Evolutionary conservation across 805 yeast genomes (phyloP).

Genomic region (Wickerhamiella bombiphila): DNA sequence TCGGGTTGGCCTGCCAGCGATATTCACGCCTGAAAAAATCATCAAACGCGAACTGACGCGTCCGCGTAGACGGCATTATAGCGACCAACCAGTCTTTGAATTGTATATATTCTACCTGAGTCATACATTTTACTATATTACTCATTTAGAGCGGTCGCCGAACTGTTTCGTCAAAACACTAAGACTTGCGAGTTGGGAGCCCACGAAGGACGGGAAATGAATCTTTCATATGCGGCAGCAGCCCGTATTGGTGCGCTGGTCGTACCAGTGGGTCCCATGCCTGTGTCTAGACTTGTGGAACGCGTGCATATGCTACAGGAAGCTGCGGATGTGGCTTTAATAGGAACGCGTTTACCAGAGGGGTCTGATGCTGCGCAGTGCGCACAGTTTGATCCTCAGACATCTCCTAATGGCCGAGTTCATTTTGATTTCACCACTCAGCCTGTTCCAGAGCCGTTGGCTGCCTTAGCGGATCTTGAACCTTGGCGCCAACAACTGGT

Average conservation of each 20-base stretch:
- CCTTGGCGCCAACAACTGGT: conserved; percentile 65
- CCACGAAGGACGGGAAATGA: conserved; percentile 10
- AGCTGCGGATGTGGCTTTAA: conserved; percentile 50
- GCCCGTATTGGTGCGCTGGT: conserved; percentile 51
- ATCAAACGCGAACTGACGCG: conserved; percentile 53
- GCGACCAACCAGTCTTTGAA: no score
- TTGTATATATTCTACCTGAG: no score
- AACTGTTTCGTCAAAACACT: no score
- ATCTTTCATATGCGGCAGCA: conserved; percentile 39
- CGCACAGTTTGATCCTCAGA: conserved; percentile 62
- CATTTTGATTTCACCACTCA: conserved; percentile 40
- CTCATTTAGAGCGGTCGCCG: no score
- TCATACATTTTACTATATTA: no score
- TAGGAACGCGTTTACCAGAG: conserved; percentile 50
- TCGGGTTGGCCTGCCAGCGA: conserved; percentile 73
- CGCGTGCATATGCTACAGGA: conserved; percentile 33
- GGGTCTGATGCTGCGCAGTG: conserved; percentile 18
- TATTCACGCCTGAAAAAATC: conserved; percentile 68
- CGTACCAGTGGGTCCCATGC: conserved; percentile 48
- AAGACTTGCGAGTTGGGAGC: no score
- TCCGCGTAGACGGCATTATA: no score
- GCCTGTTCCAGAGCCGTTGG: conserved; percentile 38
- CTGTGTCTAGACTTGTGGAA: conserved; percentile 28
- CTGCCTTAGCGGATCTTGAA: conserved; percentile 73
- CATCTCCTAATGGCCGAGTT: conserved; percentile 65